These are phyloP conservation scores for Neurospora sp. DNA, from an alignment of 495 filamentous ascomycete species.

Conservation along the genomic window DNA sequence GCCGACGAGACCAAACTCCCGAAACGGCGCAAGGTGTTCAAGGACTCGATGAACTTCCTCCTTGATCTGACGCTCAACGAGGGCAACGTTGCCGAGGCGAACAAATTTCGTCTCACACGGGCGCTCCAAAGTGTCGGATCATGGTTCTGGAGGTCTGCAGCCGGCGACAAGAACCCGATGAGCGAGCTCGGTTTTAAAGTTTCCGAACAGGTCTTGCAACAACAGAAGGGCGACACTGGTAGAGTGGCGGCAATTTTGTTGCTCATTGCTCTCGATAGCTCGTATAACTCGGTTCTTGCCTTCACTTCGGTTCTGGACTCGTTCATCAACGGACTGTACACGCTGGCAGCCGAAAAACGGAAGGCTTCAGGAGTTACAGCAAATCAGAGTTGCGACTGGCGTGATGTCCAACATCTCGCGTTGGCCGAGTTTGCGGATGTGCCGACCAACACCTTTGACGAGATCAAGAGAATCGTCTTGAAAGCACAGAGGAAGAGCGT, in stretches of 20 bases:
- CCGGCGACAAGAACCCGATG: slow-evolving; percentile 1
- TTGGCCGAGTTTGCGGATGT: background rate
- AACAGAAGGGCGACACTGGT: slow-evolving; percentile 1
- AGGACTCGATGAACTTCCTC: slow-evolving; percentile 2
- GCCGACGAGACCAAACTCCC: slow-evolving; percentile 9
- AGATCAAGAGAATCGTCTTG: slow-evolving; percentile 1
- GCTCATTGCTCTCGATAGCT: slow-evolving; percentile 7
- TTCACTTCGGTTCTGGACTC: background rate
- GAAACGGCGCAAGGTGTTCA: slow-evolving; percentile 8
- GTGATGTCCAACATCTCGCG: background rate
- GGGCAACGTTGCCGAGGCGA: slow-evolving; percentile 1
- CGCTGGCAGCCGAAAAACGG: background rate
- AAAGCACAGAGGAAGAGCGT: slow-evolving; percentile 1
- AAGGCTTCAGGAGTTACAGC: background rate
- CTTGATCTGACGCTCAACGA: slow-evolving; percentile 2
- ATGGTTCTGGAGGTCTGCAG: background rate
- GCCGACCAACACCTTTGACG: background rate
- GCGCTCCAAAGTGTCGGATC: background rate
- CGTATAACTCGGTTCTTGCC: slow-evolving; percentile 9
- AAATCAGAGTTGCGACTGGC: background rate
- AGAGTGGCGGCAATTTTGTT: slow-evolving; percentile 6
- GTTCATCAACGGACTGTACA: background rate
- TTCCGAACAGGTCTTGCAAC: slow-evolving; percentile 1
- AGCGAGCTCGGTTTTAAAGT: slow-evolving; percentile 2
- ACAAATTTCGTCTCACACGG: background rate